phyloP scores from a whole-genome alignment of 2,329 filamentous ascomycete species.

The Fusarium albidum region DNA sequence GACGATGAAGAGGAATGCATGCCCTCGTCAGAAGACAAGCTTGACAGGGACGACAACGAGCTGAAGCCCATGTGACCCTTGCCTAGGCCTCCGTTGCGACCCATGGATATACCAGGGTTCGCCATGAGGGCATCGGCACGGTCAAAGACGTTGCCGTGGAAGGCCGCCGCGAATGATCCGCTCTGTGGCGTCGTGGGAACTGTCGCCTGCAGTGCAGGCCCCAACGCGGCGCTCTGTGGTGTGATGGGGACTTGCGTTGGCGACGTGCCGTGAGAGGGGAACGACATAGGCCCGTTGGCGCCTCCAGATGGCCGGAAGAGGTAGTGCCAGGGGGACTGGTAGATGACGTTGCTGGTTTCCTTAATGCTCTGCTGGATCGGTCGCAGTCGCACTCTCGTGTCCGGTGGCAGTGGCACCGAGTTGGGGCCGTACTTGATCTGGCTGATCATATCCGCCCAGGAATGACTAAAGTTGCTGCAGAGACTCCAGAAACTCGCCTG shows the following conservation, averaged over 20 bases:
- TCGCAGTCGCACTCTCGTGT: slow-evolving; percentile 77
- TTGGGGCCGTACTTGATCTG: slow-evolving; percentile 66
- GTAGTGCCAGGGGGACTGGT: slow-evolving; percentile 64
- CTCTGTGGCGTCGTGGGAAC: slow-evolving; percentile 76
- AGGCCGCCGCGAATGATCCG: slow-evolving; percentile 62
- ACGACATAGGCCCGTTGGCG: slow-evolving; percentile 29
- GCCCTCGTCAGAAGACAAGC: slow-evolving; percentile 51
- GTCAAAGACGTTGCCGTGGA: slow-evolving; percentile 67
- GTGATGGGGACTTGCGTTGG: slow-evolving; percentile 71
- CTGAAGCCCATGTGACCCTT: slow-evolving; percentile 51
- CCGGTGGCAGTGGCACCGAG: slow-evolving; percentile 63
- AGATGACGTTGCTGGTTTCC: slow-evolving; percentile 78
- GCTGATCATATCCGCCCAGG: slow-evolving; percentile 72
- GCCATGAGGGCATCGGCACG: slow-evolving; percentile 66
- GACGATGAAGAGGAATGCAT: slow-evolving; percentile 43
- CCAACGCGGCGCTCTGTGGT: slow-evolving; percentile 86
- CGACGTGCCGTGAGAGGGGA: slow-evolving; percentile 39
- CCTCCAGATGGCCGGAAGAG: slow-evolving; percentile 41
- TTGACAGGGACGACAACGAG: slow-evolving; percentile 52
- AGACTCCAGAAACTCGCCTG: slow-evolving; percentile 71
- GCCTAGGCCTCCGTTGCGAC: slow-evolving; percentile 58
- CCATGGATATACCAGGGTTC: slow-evolving; percentile 66
- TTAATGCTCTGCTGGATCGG: slow-evolving; percentile 86
- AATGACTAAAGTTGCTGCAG: slow-evolving; percentile 77
- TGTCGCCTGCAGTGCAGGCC: slow-evolving; percentile 89